Conservation (phyloP, 768 basidiomycete genomes). For the Mycena olivaceomarginata region DNA sequence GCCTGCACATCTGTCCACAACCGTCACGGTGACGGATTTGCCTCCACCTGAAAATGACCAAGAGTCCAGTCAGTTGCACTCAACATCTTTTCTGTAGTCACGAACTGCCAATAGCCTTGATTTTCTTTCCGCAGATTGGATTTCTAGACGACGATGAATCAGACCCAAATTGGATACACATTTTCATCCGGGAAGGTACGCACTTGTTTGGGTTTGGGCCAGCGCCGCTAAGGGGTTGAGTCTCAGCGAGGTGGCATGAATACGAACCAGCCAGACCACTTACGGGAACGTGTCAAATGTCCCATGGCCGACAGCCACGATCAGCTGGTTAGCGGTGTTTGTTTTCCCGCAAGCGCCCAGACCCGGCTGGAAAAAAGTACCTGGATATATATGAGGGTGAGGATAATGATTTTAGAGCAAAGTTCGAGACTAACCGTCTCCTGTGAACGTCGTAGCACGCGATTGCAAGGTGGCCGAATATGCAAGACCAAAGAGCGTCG, state of each 20-base stretch:
- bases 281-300: conserved; percentile 41
- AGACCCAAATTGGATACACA: background rate
- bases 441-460: no score
- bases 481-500: no score
- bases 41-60: conserved; percentile 21
- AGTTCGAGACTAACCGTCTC: no score
- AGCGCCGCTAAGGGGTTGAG: conserved; percentile 18
- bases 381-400: no score
- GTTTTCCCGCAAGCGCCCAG: conserved; percentile 42
- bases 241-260: background rate
- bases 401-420: no score
- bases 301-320: conserved; percentile 40
- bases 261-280: background rate
- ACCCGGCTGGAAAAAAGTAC: conserved; percentile 3
- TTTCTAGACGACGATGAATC: conserved; percentile 28
- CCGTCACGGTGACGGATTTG: conserved; percentile 35
- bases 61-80: no score
- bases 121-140: conserved; percentile 37
- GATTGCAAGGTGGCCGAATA: no score
- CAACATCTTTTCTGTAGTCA: background rate
- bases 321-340: conserved; percentile 24
- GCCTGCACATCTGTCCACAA: conserved; percentile 39
- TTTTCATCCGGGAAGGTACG: background rate
- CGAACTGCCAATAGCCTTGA: conserved; percentile 37
- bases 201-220: conserved; percentile 40